A percentile compares a stretch with the other conserved stretches of the same genome.
These are phyloP conservation scores for Lenwebbia sp. DNA, from an alignment of 345 rosid species.

Conservation along the genomic window DNA sequence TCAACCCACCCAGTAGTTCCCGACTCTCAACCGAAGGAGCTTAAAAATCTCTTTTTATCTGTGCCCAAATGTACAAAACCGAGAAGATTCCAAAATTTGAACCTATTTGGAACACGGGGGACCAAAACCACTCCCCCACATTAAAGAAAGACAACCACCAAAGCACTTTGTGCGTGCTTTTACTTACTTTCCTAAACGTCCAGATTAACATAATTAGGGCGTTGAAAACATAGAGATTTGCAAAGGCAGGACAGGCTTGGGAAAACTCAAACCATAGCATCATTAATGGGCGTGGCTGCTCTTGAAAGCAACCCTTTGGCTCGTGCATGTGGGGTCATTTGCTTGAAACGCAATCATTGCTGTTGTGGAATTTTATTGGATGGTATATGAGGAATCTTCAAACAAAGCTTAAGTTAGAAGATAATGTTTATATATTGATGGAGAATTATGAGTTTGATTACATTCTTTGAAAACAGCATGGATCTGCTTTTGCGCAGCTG, in stretches of 20 bases:
- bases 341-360: constrained; percentile 60
- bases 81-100: constrained; percentile 19
- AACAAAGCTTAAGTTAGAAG: background rate
- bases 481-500: background rate
- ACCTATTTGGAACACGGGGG: constrained; percentile 3
- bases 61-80: constrained; percentile 12
- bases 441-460: background rate
- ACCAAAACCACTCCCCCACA: constrained; percentile 20
- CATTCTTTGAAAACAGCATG: background rate
- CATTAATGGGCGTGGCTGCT: constrained; percentile 12
- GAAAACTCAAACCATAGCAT: constrained; percentile 15
- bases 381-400: background rate
- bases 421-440: background rate
- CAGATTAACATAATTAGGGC: background rate
- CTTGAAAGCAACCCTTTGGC: constrained; percentile 3
- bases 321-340: constrained; percentile 42
- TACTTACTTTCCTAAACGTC: background rate
- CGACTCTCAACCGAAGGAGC: background rate
- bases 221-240: background rate
- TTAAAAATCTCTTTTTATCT: background rate
- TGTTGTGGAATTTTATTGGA: constrained; percentile 9
- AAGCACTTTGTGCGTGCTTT: constrained; percentile 1
- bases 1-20: background rate
- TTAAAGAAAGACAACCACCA: constrained; percentile 15
- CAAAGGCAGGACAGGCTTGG: constrained; percentile 4